A percentile compares a stretch with the other conserved stretches of the same genome.
phyloP scores from a whole-genome alignment of 148 eudicot species.

The Diospyros kaki region DNA sequence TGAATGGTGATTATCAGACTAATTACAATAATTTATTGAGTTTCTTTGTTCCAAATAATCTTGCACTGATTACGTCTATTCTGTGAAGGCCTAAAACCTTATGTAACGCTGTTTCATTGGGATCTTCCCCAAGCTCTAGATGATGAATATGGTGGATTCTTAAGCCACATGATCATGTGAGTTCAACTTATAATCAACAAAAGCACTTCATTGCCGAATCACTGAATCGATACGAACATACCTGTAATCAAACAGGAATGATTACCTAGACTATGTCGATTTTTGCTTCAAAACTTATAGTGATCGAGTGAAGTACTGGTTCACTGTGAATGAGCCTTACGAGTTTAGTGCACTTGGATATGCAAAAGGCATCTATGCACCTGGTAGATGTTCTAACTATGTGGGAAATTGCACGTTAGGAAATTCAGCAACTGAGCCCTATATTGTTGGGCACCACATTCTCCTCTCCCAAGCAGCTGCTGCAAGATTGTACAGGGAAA shows the following conservation, averaged over 20 bases:
- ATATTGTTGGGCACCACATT: slow-evolving; percentile 34
- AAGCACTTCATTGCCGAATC: not conserved
- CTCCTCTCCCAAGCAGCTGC: slow-evolving; percentile 41
- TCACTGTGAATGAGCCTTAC: slow-evolving; percentile 19
- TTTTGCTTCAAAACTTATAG: slow-evolving; percentile 16
- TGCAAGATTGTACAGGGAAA: slow-evolving; percentile 25
- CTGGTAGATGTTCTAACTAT: slow-evolving; percentile 23
- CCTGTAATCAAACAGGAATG: slow-evolving; percentile 10
- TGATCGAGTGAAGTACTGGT: slow-evolving; percentile 18
- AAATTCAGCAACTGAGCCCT: slow-evolving; percentile 51
- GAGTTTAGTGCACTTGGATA: not conserved
- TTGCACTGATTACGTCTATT: no score
- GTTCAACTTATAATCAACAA: not conserved
- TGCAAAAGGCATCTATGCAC: not conserved
- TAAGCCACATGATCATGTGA: slow-evolving; percentile 31
- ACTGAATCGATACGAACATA: not conserved
- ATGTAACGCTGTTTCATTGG: slow-evolving; percentile 25
- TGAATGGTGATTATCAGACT: slow-evolving; percentile 7
- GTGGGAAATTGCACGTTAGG: slow-evolving; percentile 35
- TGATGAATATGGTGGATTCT: slow-evolving; percentile 35
- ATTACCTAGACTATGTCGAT: slow-evolving; percentile 14
- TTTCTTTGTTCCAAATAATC: no score
- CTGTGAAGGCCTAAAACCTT: slow-evolving; percentile 17
- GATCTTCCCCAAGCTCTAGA: slow-evolving; percentile 15
- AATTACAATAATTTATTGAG: no score